A percentile compares a stretch with the other conserved stretches of the same genome.
These are phyloP conservation scores for Grosmannia huntii DNA, from an alignment of 2,329 filamentous ascomycete genomes.

Conservation along the genomic window DNA sequence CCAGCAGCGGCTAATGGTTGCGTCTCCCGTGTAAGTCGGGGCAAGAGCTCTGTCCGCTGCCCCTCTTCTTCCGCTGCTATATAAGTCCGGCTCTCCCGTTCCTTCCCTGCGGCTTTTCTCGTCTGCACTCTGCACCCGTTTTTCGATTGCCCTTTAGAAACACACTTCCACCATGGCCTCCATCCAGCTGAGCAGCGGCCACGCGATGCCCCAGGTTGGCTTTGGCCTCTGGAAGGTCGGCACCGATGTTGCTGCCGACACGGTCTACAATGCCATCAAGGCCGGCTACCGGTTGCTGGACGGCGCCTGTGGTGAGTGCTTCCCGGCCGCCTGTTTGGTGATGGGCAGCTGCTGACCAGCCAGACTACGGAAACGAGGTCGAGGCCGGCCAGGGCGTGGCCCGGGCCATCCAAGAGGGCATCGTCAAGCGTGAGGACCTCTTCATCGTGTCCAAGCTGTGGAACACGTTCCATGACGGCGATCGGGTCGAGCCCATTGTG, in stretches of 20 bases:
- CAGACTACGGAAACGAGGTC: slow-evolving; percentile 75
- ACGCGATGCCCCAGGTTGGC: slow-evolving; percentile 63
- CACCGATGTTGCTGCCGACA: slow-evolving; percentile 58
- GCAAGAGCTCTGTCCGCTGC: neutral
- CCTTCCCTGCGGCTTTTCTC: neutral
- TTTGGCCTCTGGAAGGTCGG: slow-evolving; percentile 78
- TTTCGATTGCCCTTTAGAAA: too few species aligned
- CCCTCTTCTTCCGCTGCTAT: neutral
- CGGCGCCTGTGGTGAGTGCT: slow-evolving; percentile 42
- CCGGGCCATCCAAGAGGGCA: slow-evolving; percentile 66
- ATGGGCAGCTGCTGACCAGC: neutral
- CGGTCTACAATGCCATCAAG: slow-evolving; percentile 64
- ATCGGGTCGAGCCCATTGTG: slow-evolving; percentile 63
- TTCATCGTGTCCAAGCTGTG: slow-evolving; percentile 91
- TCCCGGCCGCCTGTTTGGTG: too few species aligned
- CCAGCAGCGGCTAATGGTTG: neutral
- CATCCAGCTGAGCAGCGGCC: slow-evolving; percentile 51
- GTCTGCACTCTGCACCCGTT: too few species aligned
- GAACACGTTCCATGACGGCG: slow-evolving; percentile 79
- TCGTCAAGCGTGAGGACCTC: slow-evolving; percentile 75
- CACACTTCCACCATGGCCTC: slow-evolving; percentile 25
- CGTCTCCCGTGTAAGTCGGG: neutral
- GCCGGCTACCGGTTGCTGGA: slow-evolving; percentile 48
- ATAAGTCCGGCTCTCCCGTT: neutral
- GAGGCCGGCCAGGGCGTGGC: slow-evolving; percentile 65